A percentile compares a stretch with the other conserved stretches of the same genome.
Evolutionary conservation across 2,329 filamentous ascomycete genomes (phyloP).

Genomic region (Aureobasidium mangrovei): DNA sequence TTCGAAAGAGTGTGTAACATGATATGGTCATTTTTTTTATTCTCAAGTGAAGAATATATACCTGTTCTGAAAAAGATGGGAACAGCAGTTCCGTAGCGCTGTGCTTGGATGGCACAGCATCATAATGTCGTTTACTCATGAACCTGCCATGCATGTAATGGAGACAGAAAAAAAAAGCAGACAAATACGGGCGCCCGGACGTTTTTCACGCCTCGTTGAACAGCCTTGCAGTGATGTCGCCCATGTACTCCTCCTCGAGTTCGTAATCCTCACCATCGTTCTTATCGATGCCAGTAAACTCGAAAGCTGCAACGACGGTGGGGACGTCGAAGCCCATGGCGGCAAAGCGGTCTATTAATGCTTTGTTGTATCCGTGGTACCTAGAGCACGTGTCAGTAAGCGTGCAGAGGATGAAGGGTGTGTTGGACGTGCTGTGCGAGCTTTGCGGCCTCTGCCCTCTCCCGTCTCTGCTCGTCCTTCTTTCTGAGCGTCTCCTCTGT

Average conservation of each 20-base stretch:
- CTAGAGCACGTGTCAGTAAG: conserved; percentile 33
- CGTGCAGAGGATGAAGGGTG: conserved; percentile 1
- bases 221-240: conserved; percentile 76
- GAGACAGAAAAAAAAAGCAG: neutral
- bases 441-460: conserved; percentile 48
- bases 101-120: conserved; percentile 7
- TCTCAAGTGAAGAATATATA: neutral
- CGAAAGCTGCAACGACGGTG: conserved; percentile 75
- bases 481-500: conserved; percentile 46
- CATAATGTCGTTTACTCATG: conserved; percentile 10
- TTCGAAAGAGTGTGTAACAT: neutral
- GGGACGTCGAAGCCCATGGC: conserved; percentile 88
- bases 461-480: conserved; percentile 46
- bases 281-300: conserved; percentile 69
- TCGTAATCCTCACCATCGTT: conserved; percentile 73
- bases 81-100: neutral
- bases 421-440: conserved; percentile 37
- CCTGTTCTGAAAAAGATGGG: neutral
- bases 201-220: conserved; percentile 53
- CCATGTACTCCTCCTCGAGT: conserved; percentile 83
- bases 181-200: neutral
- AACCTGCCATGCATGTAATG: neutral
- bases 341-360: conserved; percentile 73
- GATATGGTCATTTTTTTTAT: neutral
- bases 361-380: conserved; percentile 80